Evolutionary conservation across 352 stramenopile genomes (phyloP).

Genomic region (Phytophthora niederhauseri): DNA sequence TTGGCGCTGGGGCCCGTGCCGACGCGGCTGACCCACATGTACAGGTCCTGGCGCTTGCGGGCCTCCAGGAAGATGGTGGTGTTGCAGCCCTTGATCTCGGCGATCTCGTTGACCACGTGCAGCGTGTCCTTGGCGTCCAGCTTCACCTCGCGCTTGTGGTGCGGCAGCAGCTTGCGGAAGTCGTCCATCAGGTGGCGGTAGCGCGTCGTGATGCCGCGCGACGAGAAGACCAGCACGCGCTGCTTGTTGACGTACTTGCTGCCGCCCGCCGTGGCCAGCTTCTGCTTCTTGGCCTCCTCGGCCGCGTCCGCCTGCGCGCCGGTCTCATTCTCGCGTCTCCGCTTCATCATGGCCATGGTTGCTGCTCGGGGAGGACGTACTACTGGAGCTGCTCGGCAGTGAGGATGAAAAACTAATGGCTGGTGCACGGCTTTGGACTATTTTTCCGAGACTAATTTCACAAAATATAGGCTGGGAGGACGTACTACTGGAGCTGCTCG

Average conservation of each 20-base stretch:
- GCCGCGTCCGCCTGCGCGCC: slow-evolving; percentile 36
- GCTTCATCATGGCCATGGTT: slow-evolving; percentile 52
- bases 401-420: slow-evolving; percentile 31
- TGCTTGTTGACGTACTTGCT: slow-evolving; percentile 92
- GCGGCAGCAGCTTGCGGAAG: slow-evolving; percentile 96
- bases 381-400: slow-evolving; percentile 5
- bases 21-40: slow-evolving; percentile 98
- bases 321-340: slow-evolving; percentile 44
- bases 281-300: slow-evolving; percentile 47
- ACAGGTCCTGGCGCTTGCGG: slow-evolving; percentile 98
- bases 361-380: not conserved
- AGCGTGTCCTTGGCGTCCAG: slow-evolving; percentile 96
- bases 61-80: slow-evolving; percentile 97
- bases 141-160: slow-evolving; percentile 99
- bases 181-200: slow-evolving; percentile 99
- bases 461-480: too few species aligned
- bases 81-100: slow-evolving; percentile 98
- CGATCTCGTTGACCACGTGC: slow-evolving; percentile 98
- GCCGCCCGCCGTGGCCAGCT: slow-evolving; percentile 35
- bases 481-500: slow-evolving; percentile 13
- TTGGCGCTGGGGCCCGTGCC: slow-evolving; percentile 96
- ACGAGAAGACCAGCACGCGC: slow-evolving; percentile 93
- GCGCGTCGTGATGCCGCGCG: slow-evolving; percentile 92
- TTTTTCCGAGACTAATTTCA: not conserved
- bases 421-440: slow-evolving; percentile 15